Evolutionary conservation across 2,329 filamentous ascomycete genomes (phyloP), one percentile per base, ranked within the genome.

Genomic region (Ophiocordyceps polyrhachis-furcata): DNA sequence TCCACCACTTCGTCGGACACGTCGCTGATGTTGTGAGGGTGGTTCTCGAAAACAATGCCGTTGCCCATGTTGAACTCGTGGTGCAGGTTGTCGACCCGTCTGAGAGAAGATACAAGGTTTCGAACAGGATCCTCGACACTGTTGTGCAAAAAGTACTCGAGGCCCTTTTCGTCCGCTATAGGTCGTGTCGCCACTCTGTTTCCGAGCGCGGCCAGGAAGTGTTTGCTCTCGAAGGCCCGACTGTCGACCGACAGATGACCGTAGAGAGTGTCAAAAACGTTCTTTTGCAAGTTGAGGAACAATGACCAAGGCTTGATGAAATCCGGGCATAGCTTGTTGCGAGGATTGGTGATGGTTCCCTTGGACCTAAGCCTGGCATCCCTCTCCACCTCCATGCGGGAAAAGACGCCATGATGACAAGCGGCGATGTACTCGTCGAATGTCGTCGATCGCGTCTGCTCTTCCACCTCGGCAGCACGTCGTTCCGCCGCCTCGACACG

Each of bases 41-140:
- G 51, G 46, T 58, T 60, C 45, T 62, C 50, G 40, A 62, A 62
- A 15, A 56, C n/a, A 29, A 63, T 51, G 8, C 57, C 53, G 37
- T 55, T 43, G 13, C 52, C 53, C 1, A 63, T 25, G 13, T 54
- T 41, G 37, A 59, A 59, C 1, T 35, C 51, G 0, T 31, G 35
- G 6, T 42, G 48, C 1, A 56, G 42, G 29, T 44, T 32, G n/a
- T 53, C 44, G 17, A 53, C 50, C 9, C 49, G 13, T 13, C 42
- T 52, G 15, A 64, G 53, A 35, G 55, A 40, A 1, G 61, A n/a
- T 12, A 63, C 44, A 29, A 62, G 60, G 1, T 28, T 28, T 13
- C 46, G 46, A 4, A 63, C 55, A 3, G 56, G 58, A 42, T 58
- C 51, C 44, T 60, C 53, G 0, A 62, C 52, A 45, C 53, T 52